Evolutionary conservation across 305 asterid species (phyloP).

Genomic region (Plantago coronopus): DNA sequence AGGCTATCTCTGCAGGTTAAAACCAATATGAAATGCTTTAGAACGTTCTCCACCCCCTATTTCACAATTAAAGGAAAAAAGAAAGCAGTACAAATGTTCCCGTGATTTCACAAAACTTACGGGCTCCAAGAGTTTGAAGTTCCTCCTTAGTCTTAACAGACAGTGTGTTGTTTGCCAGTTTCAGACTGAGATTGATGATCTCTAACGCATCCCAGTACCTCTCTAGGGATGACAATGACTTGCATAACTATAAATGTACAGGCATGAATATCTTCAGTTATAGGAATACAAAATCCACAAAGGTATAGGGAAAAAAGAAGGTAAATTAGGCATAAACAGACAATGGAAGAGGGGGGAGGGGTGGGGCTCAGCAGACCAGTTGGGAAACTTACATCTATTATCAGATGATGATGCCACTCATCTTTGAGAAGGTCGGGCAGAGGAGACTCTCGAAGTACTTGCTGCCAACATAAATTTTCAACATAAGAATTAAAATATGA

Average conservation of each 20-base stretch:
- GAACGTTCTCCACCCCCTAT: neutral
- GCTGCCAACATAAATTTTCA: constrained; percentile 33
- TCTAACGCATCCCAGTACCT: constrained; percentile 53
- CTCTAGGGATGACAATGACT: constrained; percentile 41
- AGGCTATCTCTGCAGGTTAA: constrained; percentile 44
- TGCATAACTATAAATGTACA: constrained; percentile 43
- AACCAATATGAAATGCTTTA: constrained; percentile 14
- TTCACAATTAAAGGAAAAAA: neutral
- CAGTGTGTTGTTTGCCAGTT: constrained; percentile 35
- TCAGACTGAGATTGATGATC: constrained; percentile 47
- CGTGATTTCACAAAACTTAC: constrained; percentile 31
- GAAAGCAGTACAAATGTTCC: neutral
- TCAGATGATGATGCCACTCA: constrained; percentile 51
- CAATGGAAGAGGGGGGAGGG: too few relatives aligned
- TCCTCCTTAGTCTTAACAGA: constrained; percentile 41
- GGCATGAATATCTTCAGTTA: constrained; percentile 6
- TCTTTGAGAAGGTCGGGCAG: constrained; percentile 74
- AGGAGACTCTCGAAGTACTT: constrained; percentile 47
- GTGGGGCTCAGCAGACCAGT: neutral
- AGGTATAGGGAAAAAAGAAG: too few relatives aligned
- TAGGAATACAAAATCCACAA: constrained; percentile 4
- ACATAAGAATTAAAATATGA: constrained; percentile 10
- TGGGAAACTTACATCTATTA: constrained; percentile 53
- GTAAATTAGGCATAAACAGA: too few relatives aligned
- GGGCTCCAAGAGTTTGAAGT: constrained; percentile 56